Evolutionary conservation across 345 rosid genomes (phyloP).

Genomic region (Rhodamnia rubescens): DNA sequence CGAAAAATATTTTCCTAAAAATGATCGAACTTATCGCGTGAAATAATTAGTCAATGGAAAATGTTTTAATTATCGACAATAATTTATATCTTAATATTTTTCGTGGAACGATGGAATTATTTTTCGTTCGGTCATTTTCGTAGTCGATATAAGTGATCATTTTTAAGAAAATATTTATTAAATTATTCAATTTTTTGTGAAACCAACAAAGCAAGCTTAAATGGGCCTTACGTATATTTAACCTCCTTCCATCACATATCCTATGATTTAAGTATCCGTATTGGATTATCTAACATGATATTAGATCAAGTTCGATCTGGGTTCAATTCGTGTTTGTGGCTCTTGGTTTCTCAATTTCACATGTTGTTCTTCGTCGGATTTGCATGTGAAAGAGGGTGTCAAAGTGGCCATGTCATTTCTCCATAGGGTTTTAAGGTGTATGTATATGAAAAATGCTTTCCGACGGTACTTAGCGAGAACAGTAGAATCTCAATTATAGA

Average conservation of each 20-base stretch:
- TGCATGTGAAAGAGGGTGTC: neutral
- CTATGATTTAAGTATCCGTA: too few species aligned
- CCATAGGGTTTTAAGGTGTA: neutral
- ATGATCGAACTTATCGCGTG: neutral
- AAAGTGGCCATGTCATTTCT: neutral
- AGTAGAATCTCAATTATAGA: too few species aligned
- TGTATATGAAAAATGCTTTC: too few species aligned
- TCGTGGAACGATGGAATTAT: neutral
- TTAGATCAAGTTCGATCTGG: neutral
- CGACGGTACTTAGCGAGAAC: too few species aligned
- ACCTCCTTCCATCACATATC: neutral
- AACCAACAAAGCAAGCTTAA: neutral
- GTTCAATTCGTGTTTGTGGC: neutral
- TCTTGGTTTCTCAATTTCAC: neutral
- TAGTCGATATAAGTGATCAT: neutral
- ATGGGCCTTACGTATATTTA: neutral
- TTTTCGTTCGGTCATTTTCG: neutral
- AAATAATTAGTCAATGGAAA: neutral
- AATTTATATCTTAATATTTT: neutral
- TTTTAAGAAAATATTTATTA: neutral
- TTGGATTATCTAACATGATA: neutral
- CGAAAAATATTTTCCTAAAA: neutral
- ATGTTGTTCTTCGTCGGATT: neutral
- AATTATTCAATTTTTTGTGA: neutral
- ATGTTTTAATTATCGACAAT: neutral